phyloP scores from a whole-genome alignment of 75 land plant species.

The Pinus tabuliformis region DNA sequence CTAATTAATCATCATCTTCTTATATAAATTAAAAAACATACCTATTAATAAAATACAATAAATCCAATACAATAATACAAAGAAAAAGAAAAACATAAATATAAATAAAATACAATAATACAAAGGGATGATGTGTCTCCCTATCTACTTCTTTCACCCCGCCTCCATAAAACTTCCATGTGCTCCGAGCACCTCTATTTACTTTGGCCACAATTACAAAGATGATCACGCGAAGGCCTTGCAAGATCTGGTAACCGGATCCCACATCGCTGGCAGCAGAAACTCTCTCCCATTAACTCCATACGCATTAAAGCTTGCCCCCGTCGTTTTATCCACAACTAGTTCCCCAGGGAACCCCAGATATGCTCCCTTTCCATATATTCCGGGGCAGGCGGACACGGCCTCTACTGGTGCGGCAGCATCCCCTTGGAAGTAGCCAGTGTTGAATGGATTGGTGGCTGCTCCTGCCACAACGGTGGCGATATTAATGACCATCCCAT shows the following conservation, averaged over 20 bases:
- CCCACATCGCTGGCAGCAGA: conserved; percentile 65
- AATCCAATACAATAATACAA: no score
- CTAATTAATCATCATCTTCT: no score
- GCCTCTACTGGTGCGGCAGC: conserved; percentile 3
- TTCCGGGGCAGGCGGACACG: conserved; percentile 64
- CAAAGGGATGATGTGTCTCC: no score
- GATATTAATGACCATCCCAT: conserved; percentile 71
- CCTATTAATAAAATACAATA: no score
- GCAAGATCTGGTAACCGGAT: conserved; percentile 55
- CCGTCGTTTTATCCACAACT: conserved; percentile 41
- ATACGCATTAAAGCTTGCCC: conserved; percentile 74
- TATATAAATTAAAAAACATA: no score
- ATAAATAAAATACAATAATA: no score
- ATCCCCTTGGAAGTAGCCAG: conserved; percentile 36
- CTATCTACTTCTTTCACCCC: no score
- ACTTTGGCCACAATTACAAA: no score
- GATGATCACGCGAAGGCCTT: conserved; percentile 14
- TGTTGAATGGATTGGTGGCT: conserved; percentile 63
- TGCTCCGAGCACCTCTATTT: no score
- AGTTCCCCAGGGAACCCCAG: conserved; percentile 72
- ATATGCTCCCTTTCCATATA: conserved; percentile 64
- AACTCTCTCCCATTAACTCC: conserved; percentile 56
- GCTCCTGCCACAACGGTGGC: conserved; percentile 61
- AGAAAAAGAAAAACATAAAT: no score
- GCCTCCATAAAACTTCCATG: no score